Evolutionary conservation across 352 stramenopile genomes (phyloP), one percentile per base, ranked within the genome.

Genomic region (Phytophthora colocasiae): DNA sequence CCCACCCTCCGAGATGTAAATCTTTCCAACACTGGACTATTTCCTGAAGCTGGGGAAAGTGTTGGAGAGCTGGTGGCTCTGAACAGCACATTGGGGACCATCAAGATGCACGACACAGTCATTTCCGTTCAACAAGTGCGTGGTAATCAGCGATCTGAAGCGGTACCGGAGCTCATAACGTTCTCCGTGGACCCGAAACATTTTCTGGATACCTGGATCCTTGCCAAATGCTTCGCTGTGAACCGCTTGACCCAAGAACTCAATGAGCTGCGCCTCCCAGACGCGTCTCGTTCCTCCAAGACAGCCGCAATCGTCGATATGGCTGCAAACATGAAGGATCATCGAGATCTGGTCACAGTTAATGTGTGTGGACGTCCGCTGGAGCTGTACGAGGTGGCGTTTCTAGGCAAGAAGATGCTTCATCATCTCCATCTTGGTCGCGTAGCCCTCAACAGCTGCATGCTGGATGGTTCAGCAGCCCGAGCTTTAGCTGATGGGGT

Each of bases 331-430:
- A 27, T 68, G 36, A 61, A 45, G 39, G 58, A 62, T 15, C 54
- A 36, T 43, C 56, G 71, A 31, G 62, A 77, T 65, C 55, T 80
- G 6, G 66, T 86, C n/a, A 72, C 59, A 15, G 50, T 91, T 15
- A 92, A 89, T 38, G 31, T 81, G n/a, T 90, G 66, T 4, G 67
- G 80, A 0, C 67, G 81, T n/a, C 43, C 46, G 10, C 48, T 92
- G 4, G 73, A 85, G 12, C 17, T 88, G 15, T 90, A 79, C 53
- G 86, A 94, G 58, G 73, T 80, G 10, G 69, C 78, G 7, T 94
- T 92, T 51, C 47, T 94, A 1, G 69, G 77, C 12, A 85, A 82
- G 41, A 92, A 91, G 57, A 75, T 94, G 15, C 78, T 87, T 5
- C 81, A 94, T 51, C 83, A 94, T n/a, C 69, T 87, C 43, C 73